Evolutionary conservation across 208 protist genomes (phyloP), one percentile per base, ranked within the genome.

Genomic region (Leptomonas seymouri): DNA sequence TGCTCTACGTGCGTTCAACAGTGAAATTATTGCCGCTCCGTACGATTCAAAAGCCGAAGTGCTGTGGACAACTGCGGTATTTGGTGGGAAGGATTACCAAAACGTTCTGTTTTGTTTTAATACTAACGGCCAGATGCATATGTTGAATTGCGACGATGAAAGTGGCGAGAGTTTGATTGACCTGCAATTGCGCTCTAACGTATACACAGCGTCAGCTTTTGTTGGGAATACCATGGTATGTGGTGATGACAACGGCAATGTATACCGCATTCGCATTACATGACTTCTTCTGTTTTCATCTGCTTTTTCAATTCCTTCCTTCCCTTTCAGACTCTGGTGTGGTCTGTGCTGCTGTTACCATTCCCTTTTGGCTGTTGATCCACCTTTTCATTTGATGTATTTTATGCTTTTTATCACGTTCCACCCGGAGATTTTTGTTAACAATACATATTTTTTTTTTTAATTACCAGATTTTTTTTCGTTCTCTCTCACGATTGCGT

Each of bases 231-330:
- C 39, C 15, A 62, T 89, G 58, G 51, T 89, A 12, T 92, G 78
- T 44, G 83, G 86, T 1, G 84, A 92, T 58, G 74, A 81, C 54
- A 80, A 76, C 54, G 87, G 84, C 49, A 92, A 88, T 61, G 68
- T 92, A 11, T 89, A 86, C 64, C 66, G 74, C 34, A 46, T 91
- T 9, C 58, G 67, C 30, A 58, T 88, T 11, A 67, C n/a, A 2
- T 87, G 44, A 72, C 9, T 12, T 55, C 31, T n/a, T n/a, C 28
- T 21, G 7, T 25, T 41, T 44, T 2, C 3, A 48, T 16, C 6
- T 48, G 44, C 18, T 16, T 48, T 48, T 48, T 48, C 44, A 15
- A 48, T 16, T 9, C 34, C 51, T 57, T 23, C 27, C 39, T 34
- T 15, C n/a, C 6, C 31, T 57, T 16, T n/a, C 44, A 15, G 44